Conservation (phyloP, 768 basidiomycete species). For the Phlebiopsis gigantea region DNA sequence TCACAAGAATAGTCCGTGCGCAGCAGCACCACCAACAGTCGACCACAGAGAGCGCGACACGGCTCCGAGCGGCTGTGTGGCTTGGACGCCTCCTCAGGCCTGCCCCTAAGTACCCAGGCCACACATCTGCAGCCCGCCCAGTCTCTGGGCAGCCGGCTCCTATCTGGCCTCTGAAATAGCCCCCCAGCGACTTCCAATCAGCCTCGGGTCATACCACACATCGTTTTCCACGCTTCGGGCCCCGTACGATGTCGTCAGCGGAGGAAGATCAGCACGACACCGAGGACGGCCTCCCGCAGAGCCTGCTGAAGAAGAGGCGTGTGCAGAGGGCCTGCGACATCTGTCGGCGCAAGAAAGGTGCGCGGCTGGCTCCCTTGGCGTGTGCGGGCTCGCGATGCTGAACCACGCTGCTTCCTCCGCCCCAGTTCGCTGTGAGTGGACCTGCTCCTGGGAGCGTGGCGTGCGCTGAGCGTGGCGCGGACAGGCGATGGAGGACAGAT, state of each 20-base stretch:
- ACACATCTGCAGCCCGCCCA: not conserved
- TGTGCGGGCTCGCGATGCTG: conserved; percentile 4
- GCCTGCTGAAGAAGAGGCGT: conserved; percentile 55
- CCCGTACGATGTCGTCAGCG: conserved; percentile 40
- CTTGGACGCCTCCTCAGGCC: not conserved
- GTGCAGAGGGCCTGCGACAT: conserved; percentile 79
- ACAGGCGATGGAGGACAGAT: conserved; percentile 67
- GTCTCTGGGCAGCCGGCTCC: not conserved
- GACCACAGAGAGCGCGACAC: too few species aligned
- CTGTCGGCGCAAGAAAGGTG: conserved; percentile 81
- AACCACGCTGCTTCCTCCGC: conserved; percentile 9
- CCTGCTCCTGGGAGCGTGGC: not conserved
- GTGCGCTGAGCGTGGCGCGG: not conserved
- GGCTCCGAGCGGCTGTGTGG: not conserved
- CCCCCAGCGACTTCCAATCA: not conserved
- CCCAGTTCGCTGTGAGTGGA: conserved; percentile 59
- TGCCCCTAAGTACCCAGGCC: not conserved
- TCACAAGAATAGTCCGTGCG: too few species aligned
- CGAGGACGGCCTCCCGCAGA: conserved; percentile 18
- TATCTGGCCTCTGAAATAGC: not conserved
- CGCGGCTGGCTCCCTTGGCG: conserved; percentile 21
- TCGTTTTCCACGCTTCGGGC: conserved; percentile 2
- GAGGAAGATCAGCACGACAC: conserved; percentile 54
- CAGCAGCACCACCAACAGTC: too few species aligned
- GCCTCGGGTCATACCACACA: not conserved